Evolutionary conservation across 2,329 filamentous ascomycete species (phyloP).

Genomic region (Cladophialophora psammophila): DNA sequence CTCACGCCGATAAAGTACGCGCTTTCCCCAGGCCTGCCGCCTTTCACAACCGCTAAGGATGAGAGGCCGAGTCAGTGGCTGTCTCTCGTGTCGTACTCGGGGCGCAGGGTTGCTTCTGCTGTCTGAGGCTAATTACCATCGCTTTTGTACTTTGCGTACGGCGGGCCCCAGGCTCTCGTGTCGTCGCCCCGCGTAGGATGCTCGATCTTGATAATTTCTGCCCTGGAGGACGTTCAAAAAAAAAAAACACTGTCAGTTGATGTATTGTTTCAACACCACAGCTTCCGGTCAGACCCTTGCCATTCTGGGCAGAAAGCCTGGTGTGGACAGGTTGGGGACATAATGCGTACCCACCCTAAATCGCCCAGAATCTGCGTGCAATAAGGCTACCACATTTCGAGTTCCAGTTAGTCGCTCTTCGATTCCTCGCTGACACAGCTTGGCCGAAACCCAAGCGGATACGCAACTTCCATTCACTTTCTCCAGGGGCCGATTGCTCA

Average conservation of each 20-base stretch:
- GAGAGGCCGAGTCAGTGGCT: background rate
- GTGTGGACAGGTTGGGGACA: background rate
- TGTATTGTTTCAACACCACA: no score
- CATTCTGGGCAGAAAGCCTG: no score
- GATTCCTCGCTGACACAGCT: background rate
- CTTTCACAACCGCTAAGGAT: conserved; percentile 27
- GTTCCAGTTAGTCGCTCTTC: background rate
- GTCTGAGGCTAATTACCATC: conserved; percentile 53
- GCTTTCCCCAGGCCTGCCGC: conserved; percentile 75
- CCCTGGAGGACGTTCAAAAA: conserved; percentile 61
- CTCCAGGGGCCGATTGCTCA: background rate
- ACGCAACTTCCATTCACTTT: background rate
- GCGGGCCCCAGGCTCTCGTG: conserved; percentile 94
- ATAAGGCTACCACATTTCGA: conserved; percentile 72
- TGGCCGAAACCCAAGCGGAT: background rate
- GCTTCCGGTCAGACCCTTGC: no score
- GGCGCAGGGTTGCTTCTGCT: background rate
- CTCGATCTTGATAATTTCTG: conserved; percentile 97
- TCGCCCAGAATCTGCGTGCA: conserved; percentile 97
- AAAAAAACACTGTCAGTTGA: conserved; percentile 9
- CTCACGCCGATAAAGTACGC: conserved; percentile 90
- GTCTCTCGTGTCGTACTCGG: background rate
- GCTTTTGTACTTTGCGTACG: conserved; percentile 80
- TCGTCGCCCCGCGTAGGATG: conserved; percentile 92
- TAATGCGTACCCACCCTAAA: conserved; percentile 73